These are phyloP conservation scores for Quercus dentata DNA, from an alignment of 306 rosid species.

Conservation along the genomic window DNA sequence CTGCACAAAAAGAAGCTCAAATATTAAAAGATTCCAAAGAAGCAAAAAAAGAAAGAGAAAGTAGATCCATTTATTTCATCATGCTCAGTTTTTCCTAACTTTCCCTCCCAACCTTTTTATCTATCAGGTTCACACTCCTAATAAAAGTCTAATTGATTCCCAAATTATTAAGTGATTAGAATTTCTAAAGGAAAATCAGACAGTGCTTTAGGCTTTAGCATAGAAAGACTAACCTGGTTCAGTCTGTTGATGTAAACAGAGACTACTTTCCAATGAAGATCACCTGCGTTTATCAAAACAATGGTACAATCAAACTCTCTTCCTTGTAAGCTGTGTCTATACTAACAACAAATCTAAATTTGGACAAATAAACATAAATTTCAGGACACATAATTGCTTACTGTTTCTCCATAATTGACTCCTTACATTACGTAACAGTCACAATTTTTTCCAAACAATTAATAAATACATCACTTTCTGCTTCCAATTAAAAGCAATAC, in stretches of 20 bases:
- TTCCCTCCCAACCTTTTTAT: constrained; percentile 24
- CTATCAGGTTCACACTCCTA: constrained; percentile 34
- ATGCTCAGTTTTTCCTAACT: constrained; percentile 17
- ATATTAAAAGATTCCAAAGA: constrained; percentile 20
- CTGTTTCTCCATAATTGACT: neutral
- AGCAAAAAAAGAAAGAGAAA: constrained; percentile 23
- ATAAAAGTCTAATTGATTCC: constrained; percentile 40
- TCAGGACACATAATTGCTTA: no score
- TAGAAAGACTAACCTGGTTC: constrained; percentile 63
- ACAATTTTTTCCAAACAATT: no score
- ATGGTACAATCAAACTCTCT: neutral
- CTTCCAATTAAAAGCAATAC: neutral
- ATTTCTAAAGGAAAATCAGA: neutral
- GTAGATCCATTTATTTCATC: constrained; percentile 39
- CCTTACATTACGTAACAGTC: neutral
- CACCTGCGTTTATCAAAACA: constrained; percentile 51
- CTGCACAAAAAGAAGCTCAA: constrained; percentile 59
- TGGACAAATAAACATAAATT: neutral
- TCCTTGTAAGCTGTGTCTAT: neutral
- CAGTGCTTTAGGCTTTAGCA: neutral
- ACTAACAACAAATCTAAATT: neutral
- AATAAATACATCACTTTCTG: no score
- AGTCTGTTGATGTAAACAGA: constrained; percentile 74
- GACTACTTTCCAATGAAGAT: constrained; percentile 95
- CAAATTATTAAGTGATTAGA: constrained; percentile 39